These are phyloP conservation scores for Sporothrix sp. DNA, from an alignment of 2,329 filamentous ascomycete species.

Conservation along the genomic window DNA sequence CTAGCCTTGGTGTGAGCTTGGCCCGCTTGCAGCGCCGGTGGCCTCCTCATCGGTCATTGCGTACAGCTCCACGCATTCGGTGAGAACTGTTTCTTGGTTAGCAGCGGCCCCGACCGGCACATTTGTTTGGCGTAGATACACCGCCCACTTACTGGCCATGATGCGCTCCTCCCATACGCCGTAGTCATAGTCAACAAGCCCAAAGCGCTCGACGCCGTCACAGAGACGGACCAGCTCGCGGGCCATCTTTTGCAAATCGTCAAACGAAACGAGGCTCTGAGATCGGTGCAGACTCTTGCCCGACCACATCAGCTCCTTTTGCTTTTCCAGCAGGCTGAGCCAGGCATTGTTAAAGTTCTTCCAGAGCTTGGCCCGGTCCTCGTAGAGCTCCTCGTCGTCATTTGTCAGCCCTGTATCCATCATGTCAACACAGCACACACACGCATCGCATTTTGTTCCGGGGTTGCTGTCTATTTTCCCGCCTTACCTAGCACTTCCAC, in stretches of 20 bases:
- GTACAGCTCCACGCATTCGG: conserved; percentile 36
- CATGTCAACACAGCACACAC: neutral
- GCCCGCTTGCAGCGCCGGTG: conserved; percentile 19
- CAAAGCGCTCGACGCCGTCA: conserved; percentile 78
- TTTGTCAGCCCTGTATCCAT: conserved; percentile 59
- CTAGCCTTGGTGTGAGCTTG: conserved; percentile 8
- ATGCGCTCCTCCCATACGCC: conserved; percentile 95
- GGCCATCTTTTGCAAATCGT: conserved; percentile 67
- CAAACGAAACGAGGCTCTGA: conserved; percentile 56
- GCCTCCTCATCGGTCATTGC: conserved; percentile 30
- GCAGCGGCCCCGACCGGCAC: no score
- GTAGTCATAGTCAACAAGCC: conserved; percentile 95
- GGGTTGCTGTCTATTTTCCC: neutral
- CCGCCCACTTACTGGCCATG: conserved; percentile 67
- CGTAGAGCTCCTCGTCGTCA: conserved; percentile 68
- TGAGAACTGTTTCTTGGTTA: neutral
- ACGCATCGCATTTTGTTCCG: no score
- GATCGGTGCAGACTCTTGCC: conserved; percentile 46
- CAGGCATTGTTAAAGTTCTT: conserved; percentile 90
- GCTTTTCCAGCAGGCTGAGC: conserved; percentile 72
- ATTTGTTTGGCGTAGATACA: neutral
- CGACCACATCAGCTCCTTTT: conserved; percentile 63
- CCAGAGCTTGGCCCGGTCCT: conserved; percentile 77
- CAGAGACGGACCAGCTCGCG: conserved; percentile 73
- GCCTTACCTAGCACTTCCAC: conserved; percentile 45